These are phyloP conservation scores for Trichosporon sp. DNA, from an alignment of 1,284 basidiomycete genomes.

Conservation along the genomic window DNA sequence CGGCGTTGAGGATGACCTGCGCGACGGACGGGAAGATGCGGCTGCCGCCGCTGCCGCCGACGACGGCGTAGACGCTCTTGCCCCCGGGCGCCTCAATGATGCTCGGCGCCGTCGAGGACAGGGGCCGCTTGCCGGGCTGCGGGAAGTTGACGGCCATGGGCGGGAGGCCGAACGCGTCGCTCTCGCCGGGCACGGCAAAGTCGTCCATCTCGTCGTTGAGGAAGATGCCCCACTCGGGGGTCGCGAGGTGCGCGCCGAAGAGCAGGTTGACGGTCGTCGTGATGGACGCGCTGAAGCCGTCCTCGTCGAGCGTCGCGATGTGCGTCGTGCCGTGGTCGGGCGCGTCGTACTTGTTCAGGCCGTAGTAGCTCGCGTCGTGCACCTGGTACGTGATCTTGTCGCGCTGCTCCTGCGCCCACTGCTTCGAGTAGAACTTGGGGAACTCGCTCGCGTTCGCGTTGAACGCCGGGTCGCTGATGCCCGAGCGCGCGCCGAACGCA, in stretches of 20 bases:
- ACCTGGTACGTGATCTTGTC: conserved; percentile 61
- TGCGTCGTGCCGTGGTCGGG: conserved; percentile 89
- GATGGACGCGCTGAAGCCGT: conserved; percentile 75
- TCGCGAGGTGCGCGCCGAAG: conserved; percentile 78
- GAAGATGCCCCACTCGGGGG: conserved; percentile 76
- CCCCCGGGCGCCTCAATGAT: conserved; percentile 73
- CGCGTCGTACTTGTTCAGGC: conserved; percentile 69
- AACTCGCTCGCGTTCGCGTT: conserved; percentile 54
- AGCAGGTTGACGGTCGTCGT: conserved; percentile 79
- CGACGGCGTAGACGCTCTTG: conserved; percentile 59
- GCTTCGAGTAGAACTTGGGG: conserved; percentile 64
- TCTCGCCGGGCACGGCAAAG: conserved; percentile 73
- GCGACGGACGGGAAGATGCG: conserved; percentile 75
- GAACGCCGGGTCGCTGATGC: conserved; percentile 67
- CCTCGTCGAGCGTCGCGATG: conserved; percentile 68
- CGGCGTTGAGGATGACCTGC: conserved; percentile 73
- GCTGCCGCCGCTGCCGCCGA: conserved; percentile 82
- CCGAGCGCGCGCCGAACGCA: conserved; percentile 57
- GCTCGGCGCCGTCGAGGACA: conserved; percentile 75
- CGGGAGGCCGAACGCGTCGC: conserved; percentile 76
- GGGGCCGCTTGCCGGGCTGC: conserved; percentile 70
- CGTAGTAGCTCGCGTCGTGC: conserved; percentile 73
- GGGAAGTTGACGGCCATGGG: conserved; percentile 88
- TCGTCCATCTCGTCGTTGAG: conserved; percentile 83
- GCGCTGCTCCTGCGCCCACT: conserved; percentile 61